A percentile compares a stretch with the other conserved stretches of the same genome.
Evolutionary conservation across 306 rosid species (phyloP).

Genomic region (Chamaecrista fasciculata): DNA sequence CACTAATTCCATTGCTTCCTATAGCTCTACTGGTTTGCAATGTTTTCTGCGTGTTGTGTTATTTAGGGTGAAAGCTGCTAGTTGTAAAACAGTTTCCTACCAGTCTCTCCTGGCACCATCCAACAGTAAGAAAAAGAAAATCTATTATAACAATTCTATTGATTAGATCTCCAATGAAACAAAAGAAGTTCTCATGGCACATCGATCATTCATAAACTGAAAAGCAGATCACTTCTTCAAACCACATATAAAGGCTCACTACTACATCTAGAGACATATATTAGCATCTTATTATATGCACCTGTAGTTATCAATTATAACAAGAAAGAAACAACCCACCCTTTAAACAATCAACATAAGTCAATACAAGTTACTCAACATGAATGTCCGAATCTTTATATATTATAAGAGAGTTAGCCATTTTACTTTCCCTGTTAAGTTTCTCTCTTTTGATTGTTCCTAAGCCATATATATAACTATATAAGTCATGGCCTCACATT

Average conservation of each 20-base stretch:
- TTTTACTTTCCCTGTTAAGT: too few relatives aligned
- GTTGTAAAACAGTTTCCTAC: neutral
- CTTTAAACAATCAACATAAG: slow-evolving; percentile 6
- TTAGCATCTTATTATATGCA: neutral
- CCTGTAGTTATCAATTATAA: neutral
- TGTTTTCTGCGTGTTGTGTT: neutral
- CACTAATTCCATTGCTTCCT: neutral
- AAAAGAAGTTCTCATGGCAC: neutral
- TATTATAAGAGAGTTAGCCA: too few relatives aligned
- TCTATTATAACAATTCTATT: neutral
- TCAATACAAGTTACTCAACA: neutral
- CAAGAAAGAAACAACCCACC: neutral
- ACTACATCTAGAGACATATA: neutral
- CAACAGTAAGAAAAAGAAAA: too few relatives aligned
- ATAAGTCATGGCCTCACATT: too few relatives aligned
- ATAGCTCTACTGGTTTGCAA: neutral
- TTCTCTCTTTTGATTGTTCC: too few relatives aligned
- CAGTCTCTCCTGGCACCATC: neutral
- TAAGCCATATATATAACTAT: too few relatives aligned
- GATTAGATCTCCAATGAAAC: neutral
- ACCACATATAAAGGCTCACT: neutral
- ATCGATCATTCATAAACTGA: neutral
- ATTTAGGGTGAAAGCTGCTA: neutral
- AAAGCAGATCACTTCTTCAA: neutral
- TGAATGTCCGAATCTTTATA: neutral